Conservation (phyloP, 805 yeast genomes). For the Metschnikowia baotianmanensis region DNA sequence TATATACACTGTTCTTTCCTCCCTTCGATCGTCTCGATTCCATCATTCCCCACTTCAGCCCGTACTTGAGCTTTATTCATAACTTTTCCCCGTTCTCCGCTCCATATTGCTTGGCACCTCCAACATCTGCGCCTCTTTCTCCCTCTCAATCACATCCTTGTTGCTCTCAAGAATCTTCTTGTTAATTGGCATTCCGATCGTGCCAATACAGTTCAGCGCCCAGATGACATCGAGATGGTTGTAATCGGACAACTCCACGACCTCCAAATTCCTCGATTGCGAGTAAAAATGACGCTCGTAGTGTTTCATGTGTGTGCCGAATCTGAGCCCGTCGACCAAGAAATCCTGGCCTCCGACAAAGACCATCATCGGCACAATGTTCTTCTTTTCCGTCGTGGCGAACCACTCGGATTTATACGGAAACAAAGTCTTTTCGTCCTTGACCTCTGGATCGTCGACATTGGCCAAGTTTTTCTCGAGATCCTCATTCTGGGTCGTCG, state of each 20-base stretch:
- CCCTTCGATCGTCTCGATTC: too few relatives aligned
- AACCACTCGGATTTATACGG: constrained; percentile 57
- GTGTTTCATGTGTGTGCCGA: constrained; percentile 60
- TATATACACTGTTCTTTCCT: too few relatives aligned
- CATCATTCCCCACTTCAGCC: too few relatives aligned
- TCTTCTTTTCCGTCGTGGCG: constrained; percentile 24
- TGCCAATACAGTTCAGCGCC: constrained; percentile 75
- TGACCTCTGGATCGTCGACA: constrained; percentile 1
- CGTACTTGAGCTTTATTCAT: too few relatives aligned
- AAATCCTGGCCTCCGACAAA: constrained; percentile 73
- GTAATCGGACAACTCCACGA: constrained; percentile 55
- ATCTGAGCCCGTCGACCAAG: constrained; percentile 71
- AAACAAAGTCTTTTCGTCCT: constrained; percentile 48
- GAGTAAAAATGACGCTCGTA: constrained; percentile 50
- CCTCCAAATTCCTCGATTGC: constrained; percentile 35
- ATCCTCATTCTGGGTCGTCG: constrained; percentile 18
- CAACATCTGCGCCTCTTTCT: neutral
- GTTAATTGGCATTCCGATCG: constrained; percentile 50
- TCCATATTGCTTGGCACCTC: neutral
- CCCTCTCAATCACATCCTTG: neutral
- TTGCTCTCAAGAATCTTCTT: constrained; percentile 12
- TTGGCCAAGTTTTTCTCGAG: constrained; percentile 18
- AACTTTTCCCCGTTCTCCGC: too few relatives aligned
- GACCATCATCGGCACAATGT: constrained; percentile 55
- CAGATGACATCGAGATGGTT: constrained; percentile 90